These are phyloP conservation scores for Colletotrichum musicola DNA, from an alignment of 2,329 filamentous ascomycete species.

Conservation along the genomic window DNA sequence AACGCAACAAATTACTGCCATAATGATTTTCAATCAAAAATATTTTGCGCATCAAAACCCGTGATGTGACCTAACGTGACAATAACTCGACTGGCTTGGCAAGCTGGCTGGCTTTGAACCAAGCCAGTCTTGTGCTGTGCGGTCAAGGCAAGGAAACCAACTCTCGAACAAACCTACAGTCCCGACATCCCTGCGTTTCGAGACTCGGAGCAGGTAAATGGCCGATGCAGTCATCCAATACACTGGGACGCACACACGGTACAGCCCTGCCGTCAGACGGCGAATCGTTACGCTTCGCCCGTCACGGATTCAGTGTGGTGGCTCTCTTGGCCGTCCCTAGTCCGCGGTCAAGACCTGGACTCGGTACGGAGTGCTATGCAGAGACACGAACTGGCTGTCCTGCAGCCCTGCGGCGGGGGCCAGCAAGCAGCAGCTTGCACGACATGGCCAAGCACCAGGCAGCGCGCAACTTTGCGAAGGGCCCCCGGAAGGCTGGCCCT, in stretches of 20 bases:
- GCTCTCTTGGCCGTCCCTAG: neutral
- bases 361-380: no score
- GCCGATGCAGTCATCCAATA: constrained; percentile 28
- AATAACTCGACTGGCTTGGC: neutral
- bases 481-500: neutral
- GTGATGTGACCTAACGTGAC: neutral
- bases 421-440: neutral
- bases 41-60: neutral
- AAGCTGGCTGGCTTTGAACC: no score
- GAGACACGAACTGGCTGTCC: neutral
- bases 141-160: no score
- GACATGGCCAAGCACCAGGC: constrained; percentile 22
- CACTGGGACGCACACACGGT: neutral
- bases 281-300: neutral
- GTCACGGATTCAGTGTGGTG: neutral
- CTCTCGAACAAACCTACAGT: neutral
- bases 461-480: neutral
- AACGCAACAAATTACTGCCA: neutral
- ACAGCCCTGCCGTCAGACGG: neutral
- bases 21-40: constrained; percentile 18
- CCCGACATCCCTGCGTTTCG: constrained; percentile 12
- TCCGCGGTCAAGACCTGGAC: neutral
- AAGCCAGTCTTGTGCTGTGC: neutral
- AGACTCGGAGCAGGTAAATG: constrained; percentile 16
- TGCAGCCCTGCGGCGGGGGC: constrained; percentile 28